These are phyloP conservation scores for Pseudogymnoascus destructans DNA, from an alignment of 2,329 filamentous ascomycete species.

Conservation along the genomic window DNA sequence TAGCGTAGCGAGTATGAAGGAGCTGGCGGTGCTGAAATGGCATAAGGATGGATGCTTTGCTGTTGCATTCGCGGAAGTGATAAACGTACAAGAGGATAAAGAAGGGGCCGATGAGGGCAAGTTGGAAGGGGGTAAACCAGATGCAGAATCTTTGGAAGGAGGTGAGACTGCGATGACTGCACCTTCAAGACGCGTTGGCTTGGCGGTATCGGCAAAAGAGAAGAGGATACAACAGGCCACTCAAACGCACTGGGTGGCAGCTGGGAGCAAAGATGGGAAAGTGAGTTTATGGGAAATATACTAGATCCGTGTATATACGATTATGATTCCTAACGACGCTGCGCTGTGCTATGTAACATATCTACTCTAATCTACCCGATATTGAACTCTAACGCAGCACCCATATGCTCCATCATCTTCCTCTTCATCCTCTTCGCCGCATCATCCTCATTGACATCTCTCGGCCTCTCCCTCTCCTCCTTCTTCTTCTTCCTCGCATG, in stretches of 20 bases:
- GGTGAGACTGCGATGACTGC: background rate
- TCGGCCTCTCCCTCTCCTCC: slow-evolving; percentile 27
- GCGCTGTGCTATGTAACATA: background rate
- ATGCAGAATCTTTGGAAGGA: background rate
- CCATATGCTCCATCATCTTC: slow-evolving; percentile 45
- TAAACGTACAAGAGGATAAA: slow-evolving; percentile 9
- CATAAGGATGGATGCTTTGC: slow-evolving; percentile 81
- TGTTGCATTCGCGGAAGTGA: slow-evolving; percentile 51
- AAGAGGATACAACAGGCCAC: slow-evolving; percentile 51
- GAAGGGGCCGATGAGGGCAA: slow-evolving; percentile 4
- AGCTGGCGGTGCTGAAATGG: slow-evolving; percentile 89
- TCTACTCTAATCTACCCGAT: slow-evolving; percentile 35
- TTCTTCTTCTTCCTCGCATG: slow-evolving; percentile 26
- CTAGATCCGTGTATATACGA: slow-evolving; percentile 26
- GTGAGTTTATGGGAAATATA: slow-evolving; percentile 95
- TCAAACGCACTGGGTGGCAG: slow-evolving; percentile 75
- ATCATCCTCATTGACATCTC: slow-evolving; percentile 39
- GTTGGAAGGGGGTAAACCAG: slow-evolving; percentile 6
- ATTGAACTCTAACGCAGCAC: slow-evolving; percentile 53
- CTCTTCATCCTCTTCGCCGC: slow-evolving; percentile 51
- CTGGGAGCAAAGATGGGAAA: slow-evolving; percentile 87
- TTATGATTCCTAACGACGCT: slow-evolving; percentile 1
- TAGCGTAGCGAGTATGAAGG: slow-evolving; percentile 63
- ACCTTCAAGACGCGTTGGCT: slow-evolving; percentile 12
- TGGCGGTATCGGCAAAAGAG: slow-evolving; percentile 43